phyloP scores from a whole-genome alignment of 352 stramenopile species.

The Elongisporangium senticosum region DNA sequence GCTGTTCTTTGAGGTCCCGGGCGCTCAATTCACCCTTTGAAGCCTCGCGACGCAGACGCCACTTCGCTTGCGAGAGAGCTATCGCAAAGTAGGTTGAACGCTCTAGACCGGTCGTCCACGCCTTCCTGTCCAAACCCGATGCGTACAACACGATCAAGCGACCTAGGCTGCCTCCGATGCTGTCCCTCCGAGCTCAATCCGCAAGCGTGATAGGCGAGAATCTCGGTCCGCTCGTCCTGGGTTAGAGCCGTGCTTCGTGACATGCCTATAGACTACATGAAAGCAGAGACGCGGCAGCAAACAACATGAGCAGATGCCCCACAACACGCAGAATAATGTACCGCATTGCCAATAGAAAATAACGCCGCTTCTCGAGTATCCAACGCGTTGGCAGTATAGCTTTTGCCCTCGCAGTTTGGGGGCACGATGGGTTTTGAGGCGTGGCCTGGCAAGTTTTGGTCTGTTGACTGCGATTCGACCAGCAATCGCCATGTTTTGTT shows the following conservation, averaged over 20 bases:
- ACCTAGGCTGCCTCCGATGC: neutral
- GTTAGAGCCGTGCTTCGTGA: conserved; percentile 1
- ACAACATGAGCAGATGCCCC: neutral
- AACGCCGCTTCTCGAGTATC: neutral
- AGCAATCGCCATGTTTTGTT: conserved; percentile 1
- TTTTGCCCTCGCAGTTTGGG: neutral
- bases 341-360: neutral
- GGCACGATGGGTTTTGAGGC: too few relatives aligned
- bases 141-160: conserved; percentile 1
- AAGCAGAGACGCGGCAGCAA: neutral
- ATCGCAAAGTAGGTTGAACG: neutral
- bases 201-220: conserved; percentile 1
- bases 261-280: neutral
- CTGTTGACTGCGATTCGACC: conserved; percentile 1
- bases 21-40: conserved; percentile 9
- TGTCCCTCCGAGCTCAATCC: conserved; percentile 3
- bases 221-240: neutral
- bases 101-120: conserved; percentile 2
- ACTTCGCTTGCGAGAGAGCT: neutral
- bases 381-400: conserved; percentile 1
- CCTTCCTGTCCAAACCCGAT: neutral
- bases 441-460: neutral
- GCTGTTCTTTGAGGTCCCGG: conserved; percentile 4
- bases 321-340: neutral
- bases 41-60: conserved; percentile 7